phyloP scores from a whole-genome alignment of 257 asterid species.

The Leptodermis oblonga region DNA sequence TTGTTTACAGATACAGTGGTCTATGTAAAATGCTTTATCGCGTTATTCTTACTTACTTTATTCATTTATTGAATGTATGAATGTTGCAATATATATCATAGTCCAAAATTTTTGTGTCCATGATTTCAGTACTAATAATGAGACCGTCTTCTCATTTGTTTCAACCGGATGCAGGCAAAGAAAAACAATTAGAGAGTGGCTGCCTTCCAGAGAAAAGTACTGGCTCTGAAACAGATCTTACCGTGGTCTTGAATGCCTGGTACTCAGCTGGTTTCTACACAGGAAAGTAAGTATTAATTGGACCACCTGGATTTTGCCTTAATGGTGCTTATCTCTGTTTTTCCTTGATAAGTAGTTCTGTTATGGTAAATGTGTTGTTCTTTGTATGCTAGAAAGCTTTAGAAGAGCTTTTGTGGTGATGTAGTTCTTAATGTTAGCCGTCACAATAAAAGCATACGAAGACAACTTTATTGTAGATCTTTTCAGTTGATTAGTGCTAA shows the following conservation, averaged over 20 bases:
- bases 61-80: neutral
- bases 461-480: neutral
- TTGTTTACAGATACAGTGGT: neutral
- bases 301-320: neutral
- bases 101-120: neutral
- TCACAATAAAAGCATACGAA: neutral
- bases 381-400: neutral
- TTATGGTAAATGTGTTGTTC: neutral
- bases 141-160: neutral
- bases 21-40: neutral
- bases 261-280: constrained; percentile 71
- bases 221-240: constrained; percentile 50
- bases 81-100: neutral
- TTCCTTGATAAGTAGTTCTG: neutral
- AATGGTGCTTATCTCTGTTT: neutral
- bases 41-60: neutral
- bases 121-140: neutral
- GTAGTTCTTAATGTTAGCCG: neutral
- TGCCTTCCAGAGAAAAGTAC: constrained; percentile 27
- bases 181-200: constrained; percentile 18
- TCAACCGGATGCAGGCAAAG: constrained; percentile 36
- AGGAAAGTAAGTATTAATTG: constrained; percentile 64
- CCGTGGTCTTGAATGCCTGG: constrained; percentile 68
- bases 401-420: neutral
- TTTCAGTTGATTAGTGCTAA: neutral